Evolutionary conservation across 2,329 filamentous ascomycete genomes (phyloP).

Genomic region (Diaporthe australafricana): DNA sequence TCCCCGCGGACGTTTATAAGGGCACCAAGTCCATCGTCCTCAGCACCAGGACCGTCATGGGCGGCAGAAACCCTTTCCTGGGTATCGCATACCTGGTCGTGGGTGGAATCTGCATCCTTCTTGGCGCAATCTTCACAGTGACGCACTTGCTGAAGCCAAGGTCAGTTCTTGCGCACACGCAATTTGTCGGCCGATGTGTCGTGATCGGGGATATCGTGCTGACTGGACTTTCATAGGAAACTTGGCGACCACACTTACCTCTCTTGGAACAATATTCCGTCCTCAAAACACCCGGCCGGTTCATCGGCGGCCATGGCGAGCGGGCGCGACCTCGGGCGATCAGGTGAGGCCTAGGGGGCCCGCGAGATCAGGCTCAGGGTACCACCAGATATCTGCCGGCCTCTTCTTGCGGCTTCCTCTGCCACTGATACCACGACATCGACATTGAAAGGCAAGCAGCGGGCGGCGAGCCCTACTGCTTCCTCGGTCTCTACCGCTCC

Average conservation of each 20-base stretch:
- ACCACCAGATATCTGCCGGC: conserved; percentile 28
- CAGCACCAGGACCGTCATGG: conserved; percentile 91
- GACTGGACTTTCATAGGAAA: conserved; percentile 73
- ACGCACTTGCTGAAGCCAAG: conserved; percentile 92
- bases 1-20: conserved; percentile 81
- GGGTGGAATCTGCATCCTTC: conserved; percentile 89
- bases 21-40: conserved; percentile 92
- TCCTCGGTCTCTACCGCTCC: conserved; percentile 16
- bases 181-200: neutral
- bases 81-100: conserved; percentile 97
- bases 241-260: conserved; percentile 97
- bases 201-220: neutral
- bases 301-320: conserved; percentile 59
- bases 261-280: conserved; percentile 83
- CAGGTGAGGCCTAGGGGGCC: conserved; percentile 37
- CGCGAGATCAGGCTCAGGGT: conserved; percentile 25
- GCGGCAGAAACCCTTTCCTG: conserved; percentile 93
- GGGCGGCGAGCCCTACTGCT: conserved; percentile 14
- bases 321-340: conserved; percentile 65
- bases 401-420: conserved; percentile 30
- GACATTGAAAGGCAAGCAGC: conserved; percentile 10
- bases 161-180: conserved; percentile 58
- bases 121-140: conserved; percentile 88
- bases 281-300: conserved; percentile 53
- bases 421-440: conserved; percentile 1